Evolutionary conservation across 108 stramenopile genomes (phyloP).

Genomic region (Cylindrotheca fusiformis): DNA sequence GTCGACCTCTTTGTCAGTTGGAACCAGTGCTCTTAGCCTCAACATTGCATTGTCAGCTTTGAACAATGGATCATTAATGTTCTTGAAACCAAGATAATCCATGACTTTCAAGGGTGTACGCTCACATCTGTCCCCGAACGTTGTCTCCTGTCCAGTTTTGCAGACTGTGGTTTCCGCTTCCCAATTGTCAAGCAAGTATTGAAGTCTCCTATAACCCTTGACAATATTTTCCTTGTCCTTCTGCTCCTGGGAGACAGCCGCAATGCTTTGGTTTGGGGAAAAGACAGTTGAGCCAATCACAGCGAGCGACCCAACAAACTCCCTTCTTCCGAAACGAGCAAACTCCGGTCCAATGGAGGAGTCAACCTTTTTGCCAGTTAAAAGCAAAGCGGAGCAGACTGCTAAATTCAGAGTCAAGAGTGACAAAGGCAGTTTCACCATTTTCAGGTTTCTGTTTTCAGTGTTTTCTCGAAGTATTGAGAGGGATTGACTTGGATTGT

Average conservation of each 20-base stretch:
- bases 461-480: no score
- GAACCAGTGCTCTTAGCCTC: slow-evolving; percentile 55
- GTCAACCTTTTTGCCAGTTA: no score
- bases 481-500: no score
- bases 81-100: slow-evolving; percentile 78
- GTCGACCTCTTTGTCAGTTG: slow-evolving; percentile 45
- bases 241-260: slow-evolving; percentile 40
- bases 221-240: slow-evolving; percentile 66
- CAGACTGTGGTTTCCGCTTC: slow-evolving; percentile 81
- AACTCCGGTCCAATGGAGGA: neutral
- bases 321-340: neutral
- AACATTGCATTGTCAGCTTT: slow-evolving; percentile 68
- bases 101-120: slow-evolving; percentile 77
- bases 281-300: neutral
- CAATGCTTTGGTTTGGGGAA: neutral
- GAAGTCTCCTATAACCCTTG: slow-evolving; percentile 67
- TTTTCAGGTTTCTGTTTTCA: no score
- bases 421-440: no score
- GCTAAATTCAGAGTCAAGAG: no score
- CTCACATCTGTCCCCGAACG: slow-evolving; percentile 58
- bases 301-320: neutral
- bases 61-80: slow-evolving; percentile 72
- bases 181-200: slow-evolving; percentile 81
- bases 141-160: slow-evolving; percentile 45
- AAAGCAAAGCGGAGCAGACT: no score